Evolutionary conservation across 805 yeast species (phyloP), one percentile per base, ranked within the genome.

Genomic region (Wickerhamiella occidentalis): DNA sequence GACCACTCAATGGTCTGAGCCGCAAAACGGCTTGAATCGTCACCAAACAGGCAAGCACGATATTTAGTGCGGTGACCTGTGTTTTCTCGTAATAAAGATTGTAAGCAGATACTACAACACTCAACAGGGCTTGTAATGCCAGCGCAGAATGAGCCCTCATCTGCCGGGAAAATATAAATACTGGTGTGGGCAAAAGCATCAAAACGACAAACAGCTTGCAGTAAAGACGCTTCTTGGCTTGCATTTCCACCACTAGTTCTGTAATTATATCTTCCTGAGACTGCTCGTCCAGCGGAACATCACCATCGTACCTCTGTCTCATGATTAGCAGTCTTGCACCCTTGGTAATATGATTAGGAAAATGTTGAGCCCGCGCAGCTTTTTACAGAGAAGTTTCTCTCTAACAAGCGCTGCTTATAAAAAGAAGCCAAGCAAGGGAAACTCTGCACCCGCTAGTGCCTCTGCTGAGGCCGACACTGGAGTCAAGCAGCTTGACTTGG

Each of bases 151-250:
- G 56, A 30, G 46, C 41, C 6, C 66, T 57, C 51, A 61, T 59
- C 49, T 60, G 59, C 0, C 58, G 57, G 17, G 58, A 51, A 7
- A 58, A 17, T 13, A 65, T 45, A 47, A 47, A 63, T n/a, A 59
- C 43, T 7, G 68, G 67, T 11, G 66, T 55, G 8, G 67, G 67
- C 22, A 63, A 36, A n/a, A 58, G 54, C 35, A 61, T 48, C 28
- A 60, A 52, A 2, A 53, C 51, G 3, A 60, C 49, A 52, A 65
- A 63, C 17, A 61, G 53, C 6, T 51, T 19, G 48, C 61, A 47
- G 48, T 52, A 57, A 23, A 51, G 47, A 28, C 51, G 49, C 28
- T 56, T 52, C 48, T 58, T 63, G 17, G 50, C 49, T 5, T 42
- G 38, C 23, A 62, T 61, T 33, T 60, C 52, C 19, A 46, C 43